A percentile compares a stretch with the other conserved stretches of the same genome.
Evolutionary conservation across 306 rosid species (phyloP).

Genomic region (Trifolium subterraneum): DNA sequence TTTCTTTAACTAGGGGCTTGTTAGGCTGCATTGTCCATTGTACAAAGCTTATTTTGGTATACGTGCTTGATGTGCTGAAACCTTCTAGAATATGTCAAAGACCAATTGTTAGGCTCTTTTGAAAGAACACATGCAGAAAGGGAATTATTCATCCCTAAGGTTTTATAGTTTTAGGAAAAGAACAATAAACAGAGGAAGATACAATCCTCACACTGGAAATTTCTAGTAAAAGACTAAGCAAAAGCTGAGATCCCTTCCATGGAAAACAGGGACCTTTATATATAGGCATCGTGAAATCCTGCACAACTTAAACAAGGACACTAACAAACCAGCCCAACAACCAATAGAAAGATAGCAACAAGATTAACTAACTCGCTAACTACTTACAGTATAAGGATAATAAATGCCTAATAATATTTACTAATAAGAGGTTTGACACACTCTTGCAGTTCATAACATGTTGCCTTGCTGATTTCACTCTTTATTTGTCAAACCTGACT

Average conservation of each 20-base stretch:
- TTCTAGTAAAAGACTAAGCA: background rate
- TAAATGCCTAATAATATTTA: too few species aligned
- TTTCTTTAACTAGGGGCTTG: background rate
- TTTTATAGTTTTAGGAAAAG: background rate
- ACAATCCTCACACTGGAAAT: background rate
- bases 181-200: background rate
- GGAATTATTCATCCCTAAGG: background rate
- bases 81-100: slow-evolving; percentile 30
- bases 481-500: background rate
- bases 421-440: too few species aligned
- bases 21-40: background rate
- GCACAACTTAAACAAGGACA: background rate
- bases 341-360: background rate
- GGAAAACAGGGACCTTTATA: background rate
- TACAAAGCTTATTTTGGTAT: slow-evolving; percentile 17
- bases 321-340: background rate
- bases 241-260: background rate
- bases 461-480: background rate
- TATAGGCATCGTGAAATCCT: background rate
- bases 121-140: background rate
- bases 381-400: background rate
- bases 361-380: background rate
- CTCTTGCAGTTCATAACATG: slow-evolving; percentile 1
- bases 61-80: slow-evolving; percentile 17
- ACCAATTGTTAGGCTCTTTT: background rate